A percentile compares a stretch with the other conserved stretches of the same genome.
phyloP scores from a whole-genome alignment of 805 yeast genomes.

The Metschnikowia aberdeeniae region DNA sequence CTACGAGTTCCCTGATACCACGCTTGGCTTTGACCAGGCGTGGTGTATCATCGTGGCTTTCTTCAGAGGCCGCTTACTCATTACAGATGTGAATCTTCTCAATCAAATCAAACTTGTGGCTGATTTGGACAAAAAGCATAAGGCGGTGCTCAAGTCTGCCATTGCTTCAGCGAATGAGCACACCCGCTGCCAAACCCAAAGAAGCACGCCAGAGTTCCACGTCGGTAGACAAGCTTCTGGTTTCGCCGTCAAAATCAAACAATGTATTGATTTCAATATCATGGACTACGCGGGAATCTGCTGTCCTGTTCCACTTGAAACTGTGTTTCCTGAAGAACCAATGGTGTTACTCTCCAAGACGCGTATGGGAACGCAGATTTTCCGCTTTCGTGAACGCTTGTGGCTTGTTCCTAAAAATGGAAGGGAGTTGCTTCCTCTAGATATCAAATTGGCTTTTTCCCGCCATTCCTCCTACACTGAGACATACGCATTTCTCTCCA shows the following conservation, averaged over 20 bases:
- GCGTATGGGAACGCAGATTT: slow-evolving; percentile 20
- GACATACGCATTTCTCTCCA: slow-evolving; percentile 27
- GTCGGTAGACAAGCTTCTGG: slow-evolving; percentile 3
- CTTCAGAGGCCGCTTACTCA: slow-evolving; percentile 17
- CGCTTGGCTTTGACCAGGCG: slow-evolving; percentile 52
- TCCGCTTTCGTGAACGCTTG: slow-evolving; percentile 18
- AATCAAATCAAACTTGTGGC: slow-evolving; percentile 5
- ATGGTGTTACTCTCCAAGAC: slow-evolving; percentile 18
- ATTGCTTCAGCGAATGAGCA: background rate
- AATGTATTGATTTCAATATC: slow-evolving; percentile 35
- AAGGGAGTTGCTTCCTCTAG: slow-evolving; percentile 30
- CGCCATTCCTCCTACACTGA: slow-evolving; percentile 48
- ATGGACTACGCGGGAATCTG: slow-evolving; percentile 29
- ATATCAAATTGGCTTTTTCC: slow-evolving; percentile 37
- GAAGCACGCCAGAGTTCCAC: slow-evolving; percentile 5
- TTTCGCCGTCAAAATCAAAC: slow-evolving; percentile 27
- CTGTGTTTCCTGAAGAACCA: slow-evolving; percentile 13
- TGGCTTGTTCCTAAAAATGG: slow-evolving; percentile 30
- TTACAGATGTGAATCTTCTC: slow-evolving; percentile 2
- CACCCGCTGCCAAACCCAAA: background rate
- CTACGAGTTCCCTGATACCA: slow-evolving; percentile 38
- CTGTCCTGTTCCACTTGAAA: slow-evolving; percentile 23
- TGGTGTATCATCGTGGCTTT: slow-evolving; percentile 37
- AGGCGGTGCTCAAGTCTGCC: background rate
- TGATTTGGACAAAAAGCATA: slow-evolving; percentile 7